Conservation (phyloP, 2,329 filamentous ascomycete genomes). For the Bertia moriformis region DNA sequence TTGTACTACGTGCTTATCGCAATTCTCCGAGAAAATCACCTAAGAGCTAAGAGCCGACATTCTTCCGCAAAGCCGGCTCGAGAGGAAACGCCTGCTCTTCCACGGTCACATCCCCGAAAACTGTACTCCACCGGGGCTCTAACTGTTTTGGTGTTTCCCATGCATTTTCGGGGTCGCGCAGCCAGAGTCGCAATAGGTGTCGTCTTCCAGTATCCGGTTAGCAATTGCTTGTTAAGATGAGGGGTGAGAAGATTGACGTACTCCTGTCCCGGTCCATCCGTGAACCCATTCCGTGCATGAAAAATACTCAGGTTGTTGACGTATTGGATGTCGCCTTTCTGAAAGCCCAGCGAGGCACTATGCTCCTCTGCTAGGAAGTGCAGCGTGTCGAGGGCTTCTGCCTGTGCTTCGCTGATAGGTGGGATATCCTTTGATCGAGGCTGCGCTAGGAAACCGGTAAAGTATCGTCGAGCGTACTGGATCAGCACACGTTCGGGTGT, state of each 20-base stretch:
- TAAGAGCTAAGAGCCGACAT: not conserved
- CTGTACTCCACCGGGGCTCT: slow-evolving; percentile 18
- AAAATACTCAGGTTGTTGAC: slow-evolving; percentile 30
- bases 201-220: slow-evolving; percentile 12
- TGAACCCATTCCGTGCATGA: slow-evolving; percentile 26
- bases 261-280: slow-evolving; percentile 16
- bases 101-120: slow-evolving; percentile 20
- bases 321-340: slow-evolving; percentile 25
- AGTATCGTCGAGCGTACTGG: slow-evolving; percentile 43
- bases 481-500: slow-evolving; percentile 37
- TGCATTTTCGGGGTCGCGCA: slow-evolving; percentile 26
- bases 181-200: slow-evolving; percentile 29
- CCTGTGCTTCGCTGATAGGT: slow-evolving; percentile 28
- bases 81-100: slow-evolving; percentile 25
- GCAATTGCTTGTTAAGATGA: too few relatives aligned
- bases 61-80: slow-evolving; percentile 16
- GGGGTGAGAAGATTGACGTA: slow-evolving; percentile 8
- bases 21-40: too few relatives aligned
- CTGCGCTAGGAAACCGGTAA: slow-evolving; percentile 39
- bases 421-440: slow-evolving; percentile 38
- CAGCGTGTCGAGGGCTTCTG: slow-evolving; percentile 26
- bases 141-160: slow-evolving; percentile 25
- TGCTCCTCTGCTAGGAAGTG: slow-evolving; percentile 24
- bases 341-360: slow-evolving; percentile 18
- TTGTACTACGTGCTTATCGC: not conserved